Conservation (phyloP, 2,329 filamentous ascomycete genomes). For the Venturia pyrina region DNA sequence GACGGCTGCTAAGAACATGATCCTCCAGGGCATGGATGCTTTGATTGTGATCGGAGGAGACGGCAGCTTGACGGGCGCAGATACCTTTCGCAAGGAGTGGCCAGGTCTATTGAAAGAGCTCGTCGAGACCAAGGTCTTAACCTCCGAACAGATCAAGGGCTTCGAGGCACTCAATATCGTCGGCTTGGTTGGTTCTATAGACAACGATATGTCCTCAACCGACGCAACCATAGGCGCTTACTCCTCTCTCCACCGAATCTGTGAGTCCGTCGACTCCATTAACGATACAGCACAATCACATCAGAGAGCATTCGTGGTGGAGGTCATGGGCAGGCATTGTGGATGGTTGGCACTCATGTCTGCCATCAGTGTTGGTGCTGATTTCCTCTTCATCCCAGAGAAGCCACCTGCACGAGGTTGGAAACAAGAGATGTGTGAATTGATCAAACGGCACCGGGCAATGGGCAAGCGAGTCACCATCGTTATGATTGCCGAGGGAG, state of each 20-base stretch:
- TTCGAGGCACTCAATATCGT: conserved; percentile 91
- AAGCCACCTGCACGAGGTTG: conserved; percentile 80
- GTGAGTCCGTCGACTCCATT: conserved; percentile 92
- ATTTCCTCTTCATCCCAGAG: conserved; percentile 96
- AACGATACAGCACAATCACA: conserved; percentile 92
- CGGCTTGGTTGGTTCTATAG: conserved; percentile 90
- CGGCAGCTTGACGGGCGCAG: conserved; percentile 88
- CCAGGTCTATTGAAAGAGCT: conserved; percentile 78
- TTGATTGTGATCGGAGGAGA: conserved; percentile 96
- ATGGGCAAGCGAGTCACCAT: conserved; percentile 96
- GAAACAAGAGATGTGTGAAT: conserved; percentile 75
- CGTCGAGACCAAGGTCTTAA: conserved; percentile 62
- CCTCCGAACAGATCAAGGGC: conserved; percentile 57
- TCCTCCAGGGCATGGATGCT: conserved; percentile 79
- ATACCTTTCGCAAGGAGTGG: conserved; percentile 90
- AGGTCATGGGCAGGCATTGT: conserved; percentile 97
- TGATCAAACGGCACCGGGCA: conserved; percentile 71
- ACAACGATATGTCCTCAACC: conserved; percentile 95
- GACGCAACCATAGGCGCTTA: conserved; percentile 97
- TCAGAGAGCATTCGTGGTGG: conserved; percentile 91
- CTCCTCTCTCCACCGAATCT: conserved; percentile 85
- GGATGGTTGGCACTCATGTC: conserved; percentile 97
- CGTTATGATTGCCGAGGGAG: conserved; percentile 93
- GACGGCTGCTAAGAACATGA: conserved; percentile 83
- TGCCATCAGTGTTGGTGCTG: conserved; percentile 86